Percentiles rank a stretch among this genome's conserved stretches.
phyloP scores from a whole-genome alignment of 2,329 filamentous ascomycete genomes.

The Fusarium sp. region DNA sequence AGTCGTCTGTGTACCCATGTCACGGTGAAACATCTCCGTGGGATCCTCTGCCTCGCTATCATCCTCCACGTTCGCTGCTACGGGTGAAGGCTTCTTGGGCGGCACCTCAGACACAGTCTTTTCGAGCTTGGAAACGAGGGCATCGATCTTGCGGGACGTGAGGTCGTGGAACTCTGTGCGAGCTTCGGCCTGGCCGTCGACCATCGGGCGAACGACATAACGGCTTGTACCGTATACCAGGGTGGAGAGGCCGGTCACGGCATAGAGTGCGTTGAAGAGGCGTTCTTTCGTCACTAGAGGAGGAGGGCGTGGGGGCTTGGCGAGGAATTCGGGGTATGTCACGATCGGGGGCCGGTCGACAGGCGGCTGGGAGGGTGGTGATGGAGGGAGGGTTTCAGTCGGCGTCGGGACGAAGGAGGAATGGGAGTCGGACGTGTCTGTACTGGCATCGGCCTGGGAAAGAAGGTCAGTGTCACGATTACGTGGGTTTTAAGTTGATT shows the following conservation, averaged over 20 bases:
- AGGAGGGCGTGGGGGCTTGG: slow-evolving; percentile 68
- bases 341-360: slow-evolving; percentile 73
- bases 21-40: slow-evolving; percentile 85
- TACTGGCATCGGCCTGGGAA: slow-evolving; percentile 7
- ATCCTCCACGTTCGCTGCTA: slow-evolving; percentile 50
- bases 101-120: slow-evolving; percentile 75
- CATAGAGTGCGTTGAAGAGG: slow-evolving; percentile 73
- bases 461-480: neutral
- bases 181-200: slow-evolving; percentile 66
- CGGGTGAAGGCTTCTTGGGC: slow-evolving; percentile 42
- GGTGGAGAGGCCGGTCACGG: slow-evolving; percentile 71
- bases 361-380: slow-evolving; percentile 40
- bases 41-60: slow-evolving; percentile 73
- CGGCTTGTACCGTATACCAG: slow-evolving; percentile 80
- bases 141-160: slow-evolving; percentile 61
- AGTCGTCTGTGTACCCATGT: slow-evolving; percentile 85
- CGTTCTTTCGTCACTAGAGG: slow-evolving; percentile 75
- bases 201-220: slow-evolving; percentile 77
- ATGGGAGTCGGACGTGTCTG: slow-evolving; percentile 26
- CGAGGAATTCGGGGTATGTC: slow-evolving; percentile 80
- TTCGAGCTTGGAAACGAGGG: slow-evolving; percentile 68
- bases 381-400: slow-evolving; percentile 46
- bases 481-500: slow-evolving; percentile 1
- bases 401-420: slow-evolving; percentile 33
- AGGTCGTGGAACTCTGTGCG: slow-evolving; percentile 68